These are phyloP conservation scores for Phlebopus sp. DNA, from an alignment of 1,284 basidiomycete genomes.

Conservation along the genomic window DNA sequence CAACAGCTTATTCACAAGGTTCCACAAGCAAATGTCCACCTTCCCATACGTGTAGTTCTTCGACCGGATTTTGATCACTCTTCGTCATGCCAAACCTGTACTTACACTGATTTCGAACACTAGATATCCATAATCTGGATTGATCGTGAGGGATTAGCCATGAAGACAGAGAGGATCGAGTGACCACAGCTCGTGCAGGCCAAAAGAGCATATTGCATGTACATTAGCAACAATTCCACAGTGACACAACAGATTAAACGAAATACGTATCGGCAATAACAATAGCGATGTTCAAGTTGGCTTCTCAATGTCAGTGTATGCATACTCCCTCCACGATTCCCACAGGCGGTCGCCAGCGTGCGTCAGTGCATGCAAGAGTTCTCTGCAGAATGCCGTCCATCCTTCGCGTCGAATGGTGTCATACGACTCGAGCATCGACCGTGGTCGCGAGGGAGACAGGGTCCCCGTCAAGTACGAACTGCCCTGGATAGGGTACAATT, in stretches of 20 bases:
- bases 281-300: constrained; percentile 25
- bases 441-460: constrained; percentile 24
- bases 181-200: no score
- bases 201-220: no score
- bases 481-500: constrained; percentile 44
- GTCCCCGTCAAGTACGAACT: constrained; percentile 20
- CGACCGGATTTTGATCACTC: no score
- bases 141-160: no score
- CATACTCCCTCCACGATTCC: constrained; percentile 32
- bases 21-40: no score
- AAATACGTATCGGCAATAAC: constrained; percentile 11
- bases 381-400: constrained; percentile 24
- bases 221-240: not conserved
- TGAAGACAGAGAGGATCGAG: no score
- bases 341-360: constrained; percentile 29
- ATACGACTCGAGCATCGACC: constrained; percentile 29
- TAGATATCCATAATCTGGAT: no score
- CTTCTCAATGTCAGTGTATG: constrained; percentile 21
- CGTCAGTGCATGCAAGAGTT: constrained; percentile 21
- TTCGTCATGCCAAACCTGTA: no score
- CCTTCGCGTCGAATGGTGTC: constrained; percentile 30
- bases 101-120: no score
- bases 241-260: constrained; percentile 12
- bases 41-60: no score
- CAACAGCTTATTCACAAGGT: no score